Base-by-base conservation (phyloP, 768 basidiomycete species). In the Basidioascus undulatus region DNA sequence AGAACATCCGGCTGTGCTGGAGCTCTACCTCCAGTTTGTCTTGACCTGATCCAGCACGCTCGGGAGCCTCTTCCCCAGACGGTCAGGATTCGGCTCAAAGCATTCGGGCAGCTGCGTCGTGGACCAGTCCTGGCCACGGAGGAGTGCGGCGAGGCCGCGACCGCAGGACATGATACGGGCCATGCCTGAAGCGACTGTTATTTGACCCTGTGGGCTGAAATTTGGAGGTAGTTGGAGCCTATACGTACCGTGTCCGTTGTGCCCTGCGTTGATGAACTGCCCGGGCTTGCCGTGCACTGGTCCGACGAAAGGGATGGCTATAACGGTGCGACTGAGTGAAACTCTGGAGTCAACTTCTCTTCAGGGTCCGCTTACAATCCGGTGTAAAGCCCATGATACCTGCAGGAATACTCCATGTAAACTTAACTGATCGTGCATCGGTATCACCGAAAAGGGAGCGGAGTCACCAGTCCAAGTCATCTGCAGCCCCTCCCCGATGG, bases 51-150 rank as follows among this genome's bases (percentile, higher is more conserved):
- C n/a, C n/a, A n/a, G n/a, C n/a, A n/a, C n/a, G n/a, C n/a, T n/a
- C n/a, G n/a, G n/a, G n/a, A n/a, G n/a, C n/a, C n/a, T n/a, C n/a
- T n/a, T n/a, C n/a, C n/a, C n/a, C 16, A 57, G 47, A 23, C 56
- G 42, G 39, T 56, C 52, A 11, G 25, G 40, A 10, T 53, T 55
- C 4, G 54, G 48, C 40, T 54, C 44, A 35, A 58, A 57, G 37
- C 53, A 55, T 37, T 57, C 56, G 23, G 57, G 57, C n/a, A 58
- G 45, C 2, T 50, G 48, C 1, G 56, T 57, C 11, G 47, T 44
- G 7, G 36, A 44, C 55, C 55, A 58, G 10, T 46, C n/a, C 15
- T 23, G 49, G 6, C 56, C 57, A 15, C 46, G 47, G 11, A 57
- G 49, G 6, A 58, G 25, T 21, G 46, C 43, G 11, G 54, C 57